A percentile compares a stretch with the other conserved stretches of the same genome.
phyloP scores from a whole-genome alignment of 2,329 filamentous ascomycete genomes.

The Trichoderma polysporum region DNA sequence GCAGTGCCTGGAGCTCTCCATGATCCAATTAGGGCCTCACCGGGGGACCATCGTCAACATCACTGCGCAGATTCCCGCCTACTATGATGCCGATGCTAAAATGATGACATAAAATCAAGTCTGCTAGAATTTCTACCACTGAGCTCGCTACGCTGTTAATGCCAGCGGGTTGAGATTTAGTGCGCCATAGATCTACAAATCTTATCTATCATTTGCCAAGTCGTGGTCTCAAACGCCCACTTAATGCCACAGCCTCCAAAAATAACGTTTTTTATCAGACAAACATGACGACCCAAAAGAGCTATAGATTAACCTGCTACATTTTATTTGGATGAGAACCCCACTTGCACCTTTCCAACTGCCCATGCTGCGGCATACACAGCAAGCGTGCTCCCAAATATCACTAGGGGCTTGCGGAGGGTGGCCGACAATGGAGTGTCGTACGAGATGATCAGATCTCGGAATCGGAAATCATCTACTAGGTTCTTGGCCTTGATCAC shows the following conservation, averaged over 20 bases:
- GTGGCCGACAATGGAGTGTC: conserved; percentile 73
- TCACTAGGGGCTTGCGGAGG: conserved; percentile 81
- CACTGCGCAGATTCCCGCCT: not conserved
- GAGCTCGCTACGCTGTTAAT: not conserved
- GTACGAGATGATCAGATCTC: conserved; percentile 82
- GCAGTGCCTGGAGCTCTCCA: not conserved
- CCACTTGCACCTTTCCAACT: conserved; percentile 75
- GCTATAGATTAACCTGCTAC: conserved; percentile 22
- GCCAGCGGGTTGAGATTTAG: not conserved
- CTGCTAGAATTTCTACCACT: conserved; percentile 13
- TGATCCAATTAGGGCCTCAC: not conserved
- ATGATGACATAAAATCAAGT: not conserved
- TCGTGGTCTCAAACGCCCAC: conserved; percentile 23
- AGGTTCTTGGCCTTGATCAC: conserved; percentile 80
- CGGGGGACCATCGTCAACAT: not conserved
- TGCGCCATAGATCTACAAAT: conserved; percentile 13
- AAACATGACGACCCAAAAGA: conserved; percentile 3
- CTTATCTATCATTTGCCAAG: conserved; percentile 22
- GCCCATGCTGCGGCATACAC: conserved; percentile 74
- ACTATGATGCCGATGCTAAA: not conserved
- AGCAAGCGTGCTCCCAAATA: conserved; percentile 71
- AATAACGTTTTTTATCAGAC: not conserved
- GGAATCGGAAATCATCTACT: conserved; percentile 84
- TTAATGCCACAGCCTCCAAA: conserved; percentile 23
- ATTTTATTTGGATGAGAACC: conserved; percentile 58